Evolutionary conservation across 2,329 filamentous ascomycete genomes (phyloP).

Genomic region (Colletotrichum liaoningense): DNA sequence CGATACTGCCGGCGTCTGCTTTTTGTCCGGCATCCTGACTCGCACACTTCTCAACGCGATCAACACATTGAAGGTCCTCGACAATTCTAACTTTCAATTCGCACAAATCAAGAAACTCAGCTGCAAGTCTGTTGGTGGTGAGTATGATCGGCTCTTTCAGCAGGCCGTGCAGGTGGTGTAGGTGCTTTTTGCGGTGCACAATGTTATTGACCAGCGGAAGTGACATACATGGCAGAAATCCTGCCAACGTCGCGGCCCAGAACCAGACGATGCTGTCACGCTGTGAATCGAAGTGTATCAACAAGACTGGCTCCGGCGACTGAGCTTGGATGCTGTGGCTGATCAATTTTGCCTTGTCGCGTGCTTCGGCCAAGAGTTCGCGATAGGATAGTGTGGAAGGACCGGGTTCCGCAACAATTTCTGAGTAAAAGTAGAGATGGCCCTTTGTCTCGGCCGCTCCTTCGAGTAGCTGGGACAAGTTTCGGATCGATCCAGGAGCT

Average conservation of each 20-base stretch:
- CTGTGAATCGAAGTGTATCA: conserved; percentile 28
- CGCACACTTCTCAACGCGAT: not conserved
- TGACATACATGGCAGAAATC: conserved; percentile 16
- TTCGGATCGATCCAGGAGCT: not conserved
- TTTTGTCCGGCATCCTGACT: not conserved
- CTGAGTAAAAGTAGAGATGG: conserved; percentile 3
- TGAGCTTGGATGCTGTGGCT: not conserved
- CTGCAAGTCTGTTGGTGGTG: conserved; percentile 11
- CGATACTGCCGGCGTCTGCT: conserved; percentile 35
- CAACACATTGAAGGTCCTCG: not conserved
- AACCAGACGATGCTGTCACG: conserved; percentile 29
- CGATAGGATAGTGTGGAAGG: conserved; percentile 1
- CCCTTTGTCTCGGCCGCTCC: not conserved
- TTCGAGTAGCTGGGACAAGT: not conserved
- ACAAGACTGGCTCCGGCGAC: conserved; percentile 15
- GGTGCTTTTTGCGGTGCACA: conserved; percentile 21
- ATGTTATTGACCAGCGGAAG: conserved; percentile 25
- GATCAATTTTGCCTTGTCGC: conserved; percentile 8
- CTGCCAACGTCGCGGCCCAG: conserved; percentile 24
- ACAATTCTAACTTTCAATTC: conserved; percentile 14
- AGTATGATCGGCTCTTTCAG: conserved; percentile 8
- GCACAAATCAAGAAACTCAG: conserved; percentile 15
- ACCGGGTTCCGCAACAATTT: not conserved
- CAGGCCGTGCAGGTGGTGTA: conserved; percentile 10
- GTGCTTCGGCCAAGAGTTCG: conserved; percentile 13